Evolutionary conservation across 768 basidiomycete species (phyloP), one percentile per base, ranked within the genome.

Genomic region (Mycena venus): DNA sequence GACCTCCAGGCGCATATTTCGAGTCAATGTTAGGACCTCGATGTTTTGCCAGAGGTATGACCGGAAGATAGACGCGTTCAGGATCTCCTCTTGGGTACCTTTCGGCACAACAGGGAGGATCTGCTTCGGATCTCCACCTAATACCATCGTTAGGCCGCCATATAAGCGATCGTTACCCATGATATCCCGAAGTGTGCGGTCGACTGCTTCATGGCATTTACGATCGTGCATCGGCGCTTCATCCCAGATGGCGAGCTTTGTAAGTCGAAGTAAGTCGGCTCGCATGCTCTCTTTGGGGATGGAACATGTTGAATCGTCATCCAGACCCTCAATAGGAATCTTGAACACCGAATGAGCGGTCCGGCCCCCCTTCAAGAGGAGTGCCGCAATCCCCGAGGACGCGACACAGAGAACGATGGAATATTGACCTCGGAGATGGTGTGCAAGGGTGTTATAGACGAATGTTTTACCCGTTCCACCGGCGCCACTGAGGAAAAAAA

Each of bases 311-410:
- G n/a, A n/a, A n/a, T n/a, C n/a, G n/a, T n/a, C 65, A 27, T n/a
- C 29, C 2, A 69, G 32, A 9, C 36, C 56, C 11, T 69, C 68
- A 14, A 85, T 78, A 3, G 85, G 86, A 38, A 86, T 84, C 68
- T 85, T 83, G 78, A 87, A 86, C 4, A 62, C 61, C 0, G 83
- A 85, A 69, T 87, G 85, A 0, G 84, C 81, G n/a, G 86, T 87
- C 3, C 79, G 75, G 8, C 85, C 86, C 44, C 83, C 83, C 15
- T 23, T 19, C 2, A 51, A n/a, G n/a, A 51, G 21, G 11, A 51
- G 49, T n/a, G n/a, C n/a, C n/a, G n/a, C n/a, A n/a, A n/a, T n/a
- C n/a, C n/a, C n/a, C n/a, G n/a, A n/a, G n/a, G n/a, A n/a, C n/a
- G n/a, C n/a, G n/a, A n/a, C n/a, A n/a, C n/a, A n/a, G n/a, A n/a